phyloP scores from a whole-genome alignment of 768 basidiomycete species.

The Boletus reticulatus region DNA sequence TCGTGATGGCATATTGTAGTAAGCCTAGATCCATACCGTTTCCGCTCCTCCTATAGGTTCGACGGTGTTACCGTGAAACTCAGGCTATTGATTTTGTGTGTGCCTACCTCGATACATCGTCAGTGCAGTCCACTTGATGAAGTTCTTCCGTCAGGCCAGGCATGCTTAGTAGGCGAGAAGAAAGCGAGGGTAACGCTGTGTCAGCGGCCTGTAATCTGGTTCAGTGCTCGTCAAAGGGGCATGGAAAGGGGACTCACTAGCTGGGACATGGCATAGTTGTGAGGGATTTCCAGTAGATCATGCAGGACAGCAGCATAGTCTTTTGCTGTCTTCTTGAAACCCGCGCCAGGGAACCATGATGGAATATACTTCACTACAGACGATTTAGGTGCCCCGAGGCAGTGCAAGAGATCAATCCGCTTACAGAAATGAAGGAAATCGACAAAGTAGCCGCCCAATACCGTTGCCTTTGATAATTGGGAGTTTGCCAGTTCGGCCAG shows the following conservation, averaged over 20 bases:
- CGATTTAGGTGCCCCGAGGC: not conserved
- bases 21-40: slow-evolving; percentile 26
- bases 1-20: not conserved
- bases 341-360: not conserved
- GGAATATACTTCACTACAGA: not conserved
- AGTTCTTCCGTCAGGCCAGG: slow-evolving; percentile 9
- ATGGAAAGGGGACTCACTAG: not conserved
- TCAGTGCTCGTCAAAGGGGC: not conserved
- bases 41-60: slow-evolving; percentile 21
- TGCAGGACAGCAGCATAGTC: not conserved
- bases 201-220: slow-evolving; percentile 10
- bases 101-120: slow-evolving; percentile 11
- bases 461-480: slow-evolving; percentile 14
- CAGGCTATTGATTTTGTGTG: not conserved
- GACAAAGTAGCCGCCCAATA: slow-evolving; percentile 7
- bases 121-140: slow-evolving; percentile 16
- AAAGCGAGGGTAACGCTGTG: slow-evolving; percentile 12
- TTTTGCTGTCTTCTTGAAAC: not conserved
- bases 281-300: not conserved
- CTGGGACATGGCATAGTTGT: not conserved
- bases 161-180: slow-evolving; percentile 9
- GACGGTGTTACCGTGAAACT: not conserved
- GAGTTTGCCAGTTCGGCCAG: slow-evolving; percentile 27
- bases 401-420: not conserved
- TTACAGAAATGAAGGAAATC: slow-evolving; percentile 9